These are phyloP conservation scores for Hylodesmum podocarpum DNA, from an alignment of 306 rosid genomes.

Conservation along the genomic window DNA sequence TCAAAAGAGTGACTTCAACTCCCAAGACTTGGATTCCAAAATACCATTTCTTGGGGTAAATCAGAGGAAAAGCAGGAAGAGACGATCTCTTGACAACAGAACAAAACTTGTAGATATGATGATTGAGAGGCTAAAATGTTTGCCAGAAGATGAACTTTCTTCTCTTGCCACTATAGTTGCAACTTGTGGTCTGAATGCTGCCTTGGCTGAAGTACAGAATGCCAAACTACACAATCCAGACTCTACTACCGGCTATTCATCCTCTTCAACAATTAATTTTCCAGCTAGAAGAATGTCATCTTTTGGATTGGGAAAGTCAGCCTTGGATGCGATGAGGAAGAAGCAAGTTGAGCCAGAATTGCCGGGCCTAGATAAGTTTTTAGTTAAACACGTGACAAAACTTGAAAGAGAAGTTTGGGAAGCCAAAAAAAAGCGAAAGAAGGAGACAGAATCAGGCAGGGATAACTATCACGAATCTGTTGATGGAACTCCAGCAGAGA, in stretches of 20 bases:
- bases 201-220: conserved; percentile 68
- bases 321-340: conserved; percentile 44
- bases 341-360: conserved; percentile 58
- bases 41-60: conserved; percentile 37
- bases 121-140: conserved; percentile 77
- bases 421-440: conserved; percentile 61
- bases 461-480: conserved; percentile 36
- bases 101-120: conserved; percentile 66
- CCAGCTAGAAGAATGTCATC: conserved; percentile 52
- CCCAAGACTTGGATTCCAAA: conserved; percentile 46
- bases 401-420: conserved; percentile 87
- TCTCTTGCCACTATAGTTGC: conserved; percentile 95
- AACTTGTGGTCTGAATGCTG: conserved; percentile 87
- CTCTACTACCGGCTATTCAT: conserved; percentile 41
- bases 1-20: conserved; percentile 31
- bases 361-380: conserved; percentile 86
- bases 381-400: conserved; percentile 81
- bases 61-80: conserved; percentile 55
- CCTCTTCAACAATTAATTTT: conserved; percentile 33
- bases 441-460: conserved; percentile 36
- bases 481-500: conserved; percentile 36
- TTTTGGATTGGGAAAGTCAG: conserved; percentile 40
- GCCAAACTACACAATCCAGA: conserved; percentile 50
- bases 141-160: conserved; percentile 86
- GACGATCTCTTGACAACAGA: conserved; percentile 59